phyloP scores from a whole-genome alignment of 192 early-diverging fungal species.

The Coemansia sp. region DNA sequence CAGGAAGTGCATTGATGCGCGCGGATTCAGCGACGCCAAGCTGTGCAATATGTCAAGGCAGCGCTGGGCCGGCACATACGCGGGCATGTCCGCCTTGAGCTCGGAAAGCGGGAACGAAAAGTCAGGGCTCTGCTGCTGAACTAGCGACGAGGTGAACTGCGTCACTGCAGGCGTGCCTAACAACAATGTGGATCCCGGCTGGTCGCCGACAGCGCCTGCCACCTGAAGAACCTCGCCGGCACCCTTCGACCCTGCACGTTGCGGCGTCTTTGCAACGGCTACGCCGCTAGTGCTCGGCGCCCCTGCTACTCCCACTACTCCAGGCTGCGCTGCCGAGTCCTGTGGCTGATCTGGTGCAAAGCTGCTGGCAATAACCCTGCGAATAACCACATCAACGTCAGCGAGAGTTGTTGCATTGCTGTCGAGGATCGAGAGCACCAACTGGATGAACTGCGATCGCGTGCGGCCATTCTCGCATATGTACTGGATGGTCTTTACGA shows the following conservation, averaged over 20 bases:
- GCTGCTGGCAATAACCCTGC: conserved; percentile 23
- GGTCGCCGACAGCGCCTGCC: conserved; percentile 7
- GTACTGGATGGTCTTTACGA: conserved; percentile 41
- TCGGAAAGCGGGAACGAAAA: conserved; percentile 52
- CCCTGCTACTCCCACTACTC: not conserved
- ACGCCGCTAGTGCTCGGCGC: not conserved
- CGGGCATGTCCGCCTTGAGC: conserved; percentile 64
- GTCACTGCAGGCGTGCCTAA: conserved; percentile 34
- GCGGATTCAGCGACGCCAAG: conserved; percentile 77
- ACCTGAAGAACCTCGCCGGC: not conserved
- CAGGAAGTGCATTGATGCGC: conserved; percentile 72
- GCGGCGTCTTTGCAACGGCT: not conserved
- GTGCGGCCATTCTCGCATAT: conserved; percentile 90
- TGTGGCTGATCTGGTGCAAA: conserved; percentile 15
- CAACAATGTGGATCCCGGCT: conserved; percentile 10
- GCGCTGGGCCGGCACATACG: conserved; percentile 88
- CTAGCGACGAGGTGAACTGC: conserved; percentile 40
- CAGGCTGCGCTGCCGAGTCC: not conserved
- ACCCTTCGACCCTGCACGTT: not conserved
- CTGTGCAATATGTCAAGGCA: conserved; percentile 83
- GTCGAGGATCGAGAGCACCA: conserved; percentile 83
- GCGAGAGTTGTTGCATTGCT: conserved; percentile 59
- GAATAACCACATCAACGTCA: conserved; percentile 40
- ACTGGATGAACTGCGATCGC: conserved; percentile 78
- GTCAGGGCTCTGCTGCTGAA: conserved; percentile 40